Base-by-base conservation (phyloP, 2,329 filamentous ascomycete species). In the Aspergillus persii region DNA sequence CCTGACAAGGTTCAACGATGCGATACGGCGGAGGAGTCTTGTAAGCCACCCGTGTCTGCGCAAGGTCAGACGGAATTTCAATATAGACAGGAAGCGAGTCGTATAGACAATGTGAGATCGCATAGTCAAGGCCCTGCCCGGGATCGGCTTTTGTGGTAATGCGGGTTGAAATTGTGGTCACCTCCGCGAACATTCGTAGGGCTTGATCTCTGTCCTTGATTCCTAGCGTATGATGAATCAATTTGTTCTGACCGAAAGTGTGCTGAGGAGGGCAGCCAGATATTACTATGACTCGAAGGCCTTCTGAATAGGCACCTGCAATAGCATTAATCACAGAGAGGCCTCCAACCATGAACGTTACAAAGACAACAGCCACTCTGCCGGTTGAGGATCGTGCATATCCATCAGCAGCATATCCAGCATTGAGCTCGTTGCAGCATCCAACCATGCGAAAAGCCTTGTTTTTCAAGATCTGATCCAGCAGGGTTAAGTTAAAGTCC, bases 281-380 rank as follows among this genome's bases (percentile, higher is more conserved):
- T 15, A 57, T 36, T 26, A 60, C 51, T 8, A 60, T 53, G 2
- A 60, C 51, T n/a, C 29, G 30, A 4, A 58, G 33, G 12, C 15
- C 30, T 18, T 54, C 56, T 2, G 61, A 57, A 23, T 57, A 61
- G 6, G 61, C 56, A 27, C 56, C 61, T 6, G 56, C 61, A 29
- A 63, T 63, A 2, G 58, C 58, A 39, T 63, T 63, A 4, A 63
- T 26, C 3, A 60, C 33, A 1, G 61, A 63, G 1, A 63, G 50
- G 1, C 59, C 54, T 2, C 61, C 61, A 8, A 63, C 61, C 47
- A 57, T 60, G 44, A 57, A 61, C 3, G 61, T 57, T 2, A 60
- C 57, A 1, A 63, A 11, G 4, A 63, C 53, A 30, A 58, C 61
- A 3, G 58, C 58, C 3, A 61, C 53, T 26, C 36, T 52, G 8